A percentile compares a stretch with the other conserved stretches of the same genome.
Evolutionary conservation across 1,284 basidiomycete species (phyloP).

Genomic region (Ustilago trichophora): DNA sequence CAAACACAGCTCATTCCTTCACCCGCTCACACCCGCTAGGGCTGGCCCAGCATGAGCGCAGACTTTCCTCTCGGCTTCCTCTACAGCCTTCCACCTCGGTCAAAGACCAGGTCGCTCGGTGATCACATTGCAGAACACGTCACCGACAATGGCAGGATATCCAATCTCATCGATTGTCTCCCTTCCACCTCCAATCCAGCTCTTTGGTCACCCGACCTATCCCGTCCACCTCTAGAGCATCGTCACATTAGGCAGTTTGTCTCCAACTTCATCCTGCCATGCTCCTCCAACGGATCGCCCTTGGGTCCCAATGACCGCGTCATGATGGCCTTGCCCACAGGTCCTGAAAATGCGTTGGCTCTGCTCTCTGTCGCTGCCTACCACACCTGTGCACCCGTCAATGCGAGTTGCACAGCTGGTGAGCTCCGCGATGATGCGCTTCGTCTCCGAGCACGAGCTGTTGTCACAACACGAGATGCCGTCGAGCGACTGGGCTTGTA

Average conservation of each 20-base stretch:
- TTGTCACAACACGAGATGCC: slow-evolving; percentile 62
- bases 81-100: slow-evolving; percentile 54
- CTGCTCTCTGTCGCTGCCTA: slow-evolving; percentile 62
- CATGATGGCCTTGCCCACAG: slow-evolving; percentile 66
- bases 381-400: slow-evolving; percentile 65
- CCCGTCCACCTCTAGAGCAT: slow-evolving; percentile 62
- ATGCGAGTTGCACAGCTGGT: slow-evolving; percentile 64
- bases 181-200: slow-evolving; percentile 61
- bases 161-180: slow-evolving; percentile 60
- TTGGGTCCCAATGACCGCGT: slow-evolving; percentile 63
- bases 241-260: slow-evolving; percentile 61
- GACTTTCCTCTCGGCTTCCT: slow-evolving; percentile 61
- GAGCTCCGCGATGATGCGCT: slow-evolving; percentile 65
- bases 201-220: slow-evolving; percentile 63
- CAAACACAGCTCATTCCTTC: too few relatives aligned
- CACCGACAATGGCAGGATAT: slow-evolving; percentile 62
- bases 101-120: slow-evolving; percentile 58
- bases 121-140: slow-evolving; percentile 62
- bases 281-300: slow-evolving; percentile 26
- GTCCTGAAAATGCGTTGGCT: slow-evolving; percentile 64
- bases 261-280: slow-evolving; percentile 57
- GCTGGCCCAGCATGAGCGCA: slow-evolving; percentile 56
- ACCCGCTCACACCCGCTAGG: slow-evolving; percentile 16
- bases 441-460: slow-evolving; percentile 63
- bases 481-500: slow-evolving; percentile 59